Percentiles rank a stretch among this genome's conserved stretches.
Evolutionary conservation across 129 eudicot genomes (phyloP).

Genomic region (Chrysanthemum lavandulifolium): DNA sequence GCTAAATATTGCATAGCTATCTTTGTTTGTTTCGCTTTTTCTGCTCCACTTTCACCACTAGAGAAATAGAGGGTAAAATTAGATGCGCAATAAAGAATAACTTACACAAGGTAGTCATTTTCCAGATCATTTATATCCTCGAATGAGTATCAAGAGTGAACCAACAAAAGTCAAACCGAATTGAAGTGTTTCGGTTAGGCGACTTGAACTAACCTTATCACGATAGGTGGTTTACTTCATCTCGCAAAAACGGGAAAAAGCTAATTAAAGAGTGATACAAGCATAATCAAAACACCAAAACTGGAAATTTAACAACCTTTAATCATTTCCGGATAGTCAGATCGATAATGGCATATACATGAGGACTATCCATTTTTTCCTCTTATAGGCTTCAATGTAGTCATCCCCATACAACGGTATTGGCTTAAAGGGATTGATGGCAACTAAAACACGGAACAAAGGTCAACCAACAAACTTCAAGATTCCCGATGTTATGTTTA

Average conservation of each 20-base stretch:
- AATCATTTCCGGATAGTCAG: no score
- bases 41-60: constrained; percentile 98
- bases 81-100: constrained; percentile 7
- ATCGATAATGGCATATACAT: no score
- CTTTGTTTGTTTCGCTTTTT: constrained; percentile 94
- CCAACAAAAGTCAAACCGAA: background rate
- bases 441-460: no score
- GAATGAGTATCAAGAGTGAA: background rate
- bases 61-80: constrained; percentile 14
- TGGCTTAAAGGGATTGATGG: no score
- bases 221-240: constrained; percentile 90
- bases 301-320: no score
- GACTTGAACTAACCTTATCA: constrained; percentile 62
- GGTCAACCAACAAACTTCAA: no score
- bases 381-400: no score
- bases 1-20: constrained; percentile 97
- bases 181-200: constrained; percentile 7
- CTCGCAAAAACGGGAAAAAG: constrained; percentile 36
- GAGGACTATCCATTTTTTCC: no score
- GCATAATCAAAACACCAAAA: background rate
- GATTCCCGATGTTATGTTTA: no score
- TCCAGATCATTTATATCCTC: background rate
- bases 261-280: background rate
- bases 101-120: background rate
- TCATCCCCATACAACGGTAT: no score